A percentile compares a stretch with the other conserved stretches of the same genome.
Conservation (phyloP, 164 flowering plant species). For the Magnolia changhungtana region DNA sequence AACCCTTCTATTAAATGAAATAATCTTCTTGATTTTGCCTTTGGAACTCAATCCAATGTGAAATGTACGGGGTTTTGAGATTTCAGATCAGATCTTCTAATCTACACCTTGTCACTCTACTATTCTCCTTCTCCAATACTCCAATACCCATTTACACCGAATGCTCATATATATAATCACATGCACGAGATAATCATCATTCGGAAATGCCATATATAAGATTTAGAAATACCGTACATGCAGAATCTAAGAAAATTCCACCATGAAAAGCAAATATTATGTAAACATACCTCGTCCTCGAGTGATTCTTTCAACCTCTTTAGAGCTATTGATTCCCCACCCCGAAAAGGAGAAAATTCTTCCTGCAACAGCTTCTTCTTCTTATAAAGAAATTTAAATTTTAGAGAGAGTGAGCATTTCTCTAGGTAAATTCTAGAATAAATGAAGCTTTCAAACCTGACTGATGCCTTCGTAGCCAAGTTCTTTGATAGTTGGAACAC, state of each 20-base stretch:
- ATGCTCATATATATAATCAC: too few species aligned
- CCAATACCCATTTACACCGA: too few species aligned
- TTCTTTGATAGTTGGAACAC: slow-evolving; percentile 63
- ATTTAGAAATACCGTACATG: background rate
- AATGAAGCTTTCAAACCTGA: slow-evolving; percentile 37
- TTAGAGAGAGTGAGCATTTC: background rate
- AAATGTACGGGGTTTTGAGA: too few species aligned
- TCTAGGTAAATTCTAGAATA: background rate
- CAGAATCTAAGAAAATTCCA: background rate
- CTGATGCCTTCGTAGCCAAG: slow-evolving; percentile 67
- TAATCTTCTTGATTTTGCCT: too few species aligned
- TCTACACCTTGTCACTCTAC: too few species aligned
- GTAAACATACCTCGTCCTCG: slow-evolving; percentile 46
- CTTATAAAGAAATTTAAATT: background rate
- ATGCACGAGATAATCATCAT: background rate
- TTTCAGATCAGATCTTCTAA: too few species aligned
- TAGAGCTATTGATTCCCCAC: slow-evolving; percentile 88
- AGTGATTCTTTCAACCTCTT: slow-evolving; percentile 63
- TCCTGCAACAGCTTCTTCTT: slow-evolving; percentile 39
- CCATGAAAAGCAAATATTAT: background rate
- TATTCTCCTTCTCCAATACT: too few species aligned
- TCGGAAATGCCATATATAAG: background rate
- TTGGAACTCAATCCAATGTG: too few species aligned
- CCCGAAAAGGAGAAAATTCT: slow-evolving; percentile 67
- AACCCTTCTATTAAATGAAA: too few species aligned